Evolutionary conservation across 768 basidiomycete genomes (phyloP).

Genomic region (Tulasnella calospora): DNA sequence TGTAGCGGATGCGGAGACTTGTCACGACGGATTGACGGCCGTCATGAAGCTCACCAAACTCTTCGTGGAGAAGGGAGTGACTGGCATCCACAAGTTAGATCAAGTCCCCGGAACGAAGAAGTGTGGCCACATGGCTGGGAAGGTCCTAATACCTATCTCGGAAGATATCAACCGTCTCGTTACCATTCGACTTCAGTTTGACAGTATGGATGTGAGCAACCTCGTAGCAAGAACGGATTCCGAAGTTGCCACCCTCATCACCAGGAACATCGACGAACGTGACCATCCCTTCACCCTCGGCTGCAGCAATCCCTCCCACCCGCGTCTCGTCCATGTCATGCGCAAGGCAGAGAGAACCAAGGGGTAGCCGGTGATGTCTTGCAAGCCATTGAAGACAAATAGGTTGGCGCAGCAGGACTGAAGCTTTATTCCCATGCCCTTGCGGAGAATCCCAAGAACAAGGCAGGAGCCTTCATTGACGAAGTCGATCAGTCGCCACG

Average conservation of each 20-base stretch:
- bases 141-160: conserved; percentile 92
- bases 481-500: conserved; percentile 66
- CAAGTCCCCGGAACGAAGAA: too few relatives aligned
- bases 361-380: conserved; percentile 76
- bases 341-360: conserved; percentile 76
- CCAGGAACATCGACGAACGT: conserved; percentile 93
- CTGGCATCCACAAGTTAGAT: too few relatives aligned
- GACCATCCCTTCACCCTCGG: conserved; percentile 98
- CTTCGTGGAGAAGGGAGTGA: too few relatives aligned
- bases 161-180: conserved; percentile 98
- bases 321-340: conserved; percentile 74
- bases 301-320: conserved; percentile 65
- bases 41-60: too few relatives aligned
- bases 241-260: conserved; percentile 94
- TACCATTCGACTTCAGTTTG: conserved; percentile 94
- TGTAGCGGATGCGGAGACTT: conserved; percentile 96
- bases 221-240: conserved; percentile 93
- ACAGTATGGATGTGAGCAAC: conserved; percentile 97
- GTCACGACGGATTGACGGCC: conserved; percentile 43
- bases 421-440: conserved; percentile 72
- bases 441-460: conserved; percentile 38
- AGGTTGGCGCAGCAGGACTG: conserved; percentile 73
- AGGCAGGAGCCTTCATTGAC: conserved; percentile 53
- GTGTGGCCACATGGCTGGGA: conserved; percentile 50
- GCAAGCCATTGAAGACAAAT: conserved; percentile 84